Conservation (phyloP, 768 basidiomycete genomes). For the Suillus brevipes region DNA sequence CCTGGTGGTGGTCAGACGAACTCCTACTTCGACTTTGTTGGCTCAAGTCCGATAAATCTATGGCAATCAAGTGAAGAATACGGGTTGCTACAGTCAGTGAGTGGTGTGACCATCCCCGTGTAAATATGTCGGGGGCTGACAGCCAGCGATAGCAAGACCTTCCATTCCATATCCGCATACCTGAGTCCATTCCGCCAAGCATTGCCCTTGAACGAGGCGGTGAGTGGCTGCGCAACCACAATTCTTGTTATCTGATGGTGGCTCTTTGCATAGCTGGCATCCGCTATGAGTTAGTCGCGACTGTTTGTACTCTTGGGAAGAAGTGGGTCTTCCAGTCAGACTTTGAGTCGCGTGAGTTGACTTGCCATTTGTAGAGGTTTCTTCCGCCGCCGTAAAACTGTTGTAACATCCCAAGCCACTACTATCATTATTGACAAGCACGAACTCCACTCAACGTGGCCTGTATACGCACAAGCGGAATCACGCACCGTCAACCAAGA, state of each 20-base stretch:
- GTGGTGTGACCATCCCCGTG: conserved; percentile 14
- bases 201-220: conserved; percentile 78
- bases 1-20: conserved; percentile 69
- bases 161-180: conserved; percentile 87
- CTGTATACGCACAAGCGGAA: conserved; percentile 80
- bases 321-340: conserved; percentile 46
- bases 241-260: neutral
- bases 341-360: conserved; percentile 3
- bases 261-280: conserved; percentile 66
- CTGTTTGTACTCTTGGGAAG: conserved; percentile 84
- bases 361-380: conserved; percentile 56
- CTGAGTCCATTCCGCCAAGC: conserved; percentile 87
- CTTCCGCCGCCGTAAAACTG: conserved; percentile 76
- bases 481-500: conserved; percentile 65
- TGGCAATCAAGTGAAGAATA: conserved; percentile 84
- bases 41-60: conserved; percentile 76
- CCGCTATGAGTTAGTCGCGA: conserved; percentile 87
- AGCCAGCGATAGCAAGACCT: conserved; percentile 67
- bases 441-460: conserved; percentile 92
- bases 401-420: conserved; percentile 64
- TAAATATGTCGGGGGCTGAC: conserved; percentile 3
- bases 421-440: conserved; percentile 89
- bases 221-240: conserved; percentile 26
- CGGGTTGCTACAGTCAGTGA: conserved; percentile 64
- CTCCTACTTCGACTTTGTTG: conserved; percentile 79